These are phyloP conservation scores for Passiflora organensis DNA, from an alignment of 345 rosid species.

Conservation along the genomic window DNA sequence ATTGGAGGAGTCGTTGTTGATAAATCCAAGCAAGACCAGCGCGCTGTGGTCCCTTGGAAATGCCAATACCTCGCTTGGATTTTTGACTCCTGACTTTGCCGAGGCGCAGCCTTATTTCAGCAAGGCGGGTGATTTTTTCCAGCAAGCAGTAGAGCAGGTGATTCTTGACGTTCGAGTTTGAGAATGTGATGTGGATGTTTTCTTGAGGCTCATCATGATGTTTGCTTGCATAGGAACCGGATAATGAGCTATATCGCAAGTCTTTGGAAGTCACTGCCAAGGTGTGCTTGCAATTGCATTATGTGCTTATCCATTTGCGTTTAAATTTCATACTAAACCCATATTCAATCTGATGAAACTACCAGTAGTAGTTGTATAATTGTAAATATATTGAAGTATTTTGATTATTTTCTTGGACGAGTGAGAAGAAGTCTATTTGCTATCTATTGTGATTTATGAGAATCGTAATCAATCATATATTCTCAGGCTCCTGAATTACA, in stretches of 20 bases:
- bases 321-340: no score
- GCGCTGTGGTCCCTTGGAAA: conserved; percentile 20
- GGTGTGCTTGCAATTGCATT: conserved; percentile 15
- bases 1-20: conserved; percentile 22
- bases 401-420: no score
- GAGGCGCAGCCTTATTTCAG: conserved; percentile 17
- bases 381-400: no score
- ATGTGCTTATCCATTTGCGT: no score
- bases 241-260: conserved; percentile 20
- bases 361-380: no score
- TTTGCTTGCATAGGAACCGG: conserved; percentile 16
- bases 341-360: no score
- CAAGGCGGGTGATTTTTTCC: conserved; percentile 14
- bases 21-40: conserved; percentile 18
- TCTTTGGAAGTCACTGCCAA: conserved; percentile 18
- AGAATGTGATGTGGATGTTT: not conserved
- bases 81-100: conserved; percentile 14
- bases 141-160: conserved; percentile 24
- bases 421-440: no score
- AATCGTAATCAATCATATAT: not conserved
- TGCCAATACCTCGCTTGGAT: conserved; percentile 19
- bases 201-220: not conserved
- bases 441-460: not conserved
- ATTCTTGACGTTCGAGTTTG: not conserved
- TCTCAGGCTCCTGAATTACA: conserved; percentile 28